These are phyloP conservation scores for Fusarium sp. DNA, from an alignment of 2,329 filamentous ascomycete genomes.

Conservation along the genomic window DNA sequence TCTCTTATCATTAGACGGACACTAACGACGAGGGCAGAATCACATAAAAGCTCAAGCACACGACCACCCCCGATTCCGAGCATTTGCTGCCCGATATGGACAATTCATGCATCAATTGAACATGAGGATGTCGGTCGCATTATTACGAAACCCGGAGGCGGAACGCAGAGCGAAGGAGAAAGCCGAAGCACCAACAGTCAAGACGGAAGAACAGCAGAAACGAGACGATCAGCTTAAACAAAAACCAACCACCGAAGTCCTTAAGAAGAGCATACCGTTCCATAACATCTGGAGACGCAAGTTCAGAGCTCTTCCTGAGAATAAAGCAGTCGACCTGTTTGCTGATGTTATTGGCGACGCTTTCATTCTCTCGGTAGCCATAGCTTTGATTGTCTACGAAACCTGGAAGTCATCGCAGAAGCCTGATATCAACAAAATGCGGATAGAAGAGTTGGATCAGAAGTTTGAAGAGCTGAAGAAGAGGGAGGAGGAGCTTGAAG, in stretches of 20 bases:
- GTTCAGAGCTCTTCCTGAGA: constrained; percentile 71
- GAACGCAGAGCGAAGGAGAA: constrained; percentile 70
- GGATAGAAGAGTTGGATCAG: constrained; percentile 61
- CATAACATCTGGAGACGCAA: constrained; percentile 71
- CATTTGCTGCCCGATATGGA: constrained; percentile 70
- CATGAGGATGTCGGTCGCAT: constrained; percentile 71
- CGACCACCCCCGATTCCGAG: constrained; percentile 70
- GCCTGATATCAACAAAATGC: constrained; percentile 67
- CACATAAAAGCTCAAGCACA: constrained; percentile 74
- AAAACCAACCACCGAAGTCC: constrained; percentile 47
- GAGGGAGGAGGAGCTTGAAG: constrained; percentile 62
- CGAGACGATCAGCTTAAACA: constrained; percentile 63
- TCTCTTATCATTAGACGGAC: neutral
- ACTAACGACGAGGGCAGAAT: constrained; percentile 59
- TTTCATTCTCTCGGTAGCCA: constrained; percentile 71
- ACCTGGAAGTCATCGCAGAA: constrained; percentile 69
- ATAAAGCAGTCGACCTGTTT: constrained; percentile 74
- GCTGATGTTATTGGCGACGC: constrained; percentile 72
- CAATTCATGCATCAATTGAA: constrained; percentile 74
- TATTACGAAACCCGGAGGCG: constrained; percentile 67
- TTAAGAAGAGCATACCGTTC: constrained; percentile 47
- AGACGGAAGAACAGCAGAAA: constrained; percentile 70
- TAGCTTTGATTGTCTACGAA: constrained; percentile 69
- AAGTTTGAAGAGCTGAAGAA: constrained; percentile 62
- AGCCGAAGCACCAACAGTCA: constrained; percentile 72